Percentiles rank a stretch among this genome's conserved stretches.
Conservation (phyloP, 345 rosid species). For the Trapa incisa region DNA sequence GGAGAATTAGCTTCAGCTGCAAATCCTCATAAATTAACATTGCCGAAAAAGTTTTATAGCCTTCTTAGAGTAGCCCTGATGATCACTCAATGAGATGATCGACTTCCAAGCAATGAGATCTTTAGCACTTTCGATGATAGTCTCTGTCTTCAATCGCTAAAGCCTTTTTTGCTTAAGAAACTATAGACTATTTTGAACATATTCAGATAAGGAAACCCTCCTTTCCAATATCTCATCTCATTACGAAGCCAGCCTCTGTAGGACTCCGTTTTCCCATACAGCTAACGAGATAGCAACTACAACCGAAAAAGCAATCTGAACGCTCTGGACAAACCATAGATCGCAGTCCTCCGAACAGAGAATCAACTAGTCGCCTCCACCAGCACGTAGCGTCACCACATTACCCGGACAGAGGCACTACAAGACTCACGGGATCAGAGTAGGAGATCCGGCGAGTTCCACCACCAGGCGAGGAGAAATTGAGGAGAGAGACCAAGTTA, state of each 20-base stretch:
- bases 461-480: constrained; percentile 14
- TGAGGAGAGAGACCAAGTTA: not conserved
- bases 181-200: constrained; percentile 59
- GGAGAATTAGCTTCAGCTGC: constrained; percentile 71
- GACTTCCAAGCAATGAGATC: constrained; percentile 62
- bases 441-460: constrained; percentile 52
- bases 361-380: constrained; percentile 23
- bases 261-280: constrained; percentile 43
- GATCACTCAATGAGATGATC: constrained; percentile 59
- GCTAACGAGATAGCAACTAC: constrained; percentile 14
- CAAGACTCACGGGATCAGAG: constrained; percentile 24
- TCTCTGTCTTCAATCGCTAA: constrained; percentile 53
- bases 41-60: constrained; percentile 42
- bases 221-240: constrained; percentile 95
- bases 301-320: constrained; percentile 8
- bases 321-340: constrained; percentile 50
- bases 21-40: constrained; percentile 50
- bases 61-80: constrained; percentile 52
- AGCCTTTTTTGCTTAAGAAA: constrained; percentile 75
- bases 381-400: constrained; percentile 45
- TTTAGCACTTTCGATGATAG: constrained; percentile 12
- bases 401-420: constrained; percentile 33
- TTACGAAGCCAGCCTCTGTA: constrained; percentile 39
- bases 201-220: constrained; percentile 57
- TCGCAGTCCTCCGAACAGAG: constrained; percentile 34